A percentile compares a stretch with the other conserved stretches of the same genome.
Evolutionary conservation across 352 stramenopile genomes (phyloP).

Genomic region (Globisporangium sylvaticum): DNA sequence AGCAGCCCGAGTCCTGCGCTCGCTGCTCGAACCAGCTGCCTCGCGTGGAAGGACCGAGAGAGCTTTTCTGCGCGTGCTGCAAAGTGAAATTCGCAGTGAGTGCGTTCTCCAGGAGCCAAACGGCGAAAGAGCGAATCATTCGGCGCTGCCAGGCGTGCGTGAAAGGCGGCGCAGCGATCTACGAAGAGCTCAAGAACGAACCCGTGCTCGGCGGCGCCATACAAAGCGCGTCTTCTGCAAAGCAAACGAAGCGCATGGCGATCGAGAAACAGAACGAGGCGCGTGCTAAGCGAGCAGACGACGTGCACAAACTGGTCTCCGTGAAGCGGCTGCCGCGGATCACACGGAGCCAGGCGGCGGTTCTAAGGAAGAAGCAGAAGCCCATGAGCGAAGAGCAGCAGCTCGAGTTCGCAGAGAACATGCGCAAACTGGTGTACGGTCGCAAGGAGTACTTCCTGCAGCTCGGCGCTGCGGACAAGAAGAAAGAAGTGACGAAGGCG

Average conservation of each 20-base stretch:
- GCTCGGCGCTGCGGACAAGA: not conserved
- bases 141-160: not conserved
- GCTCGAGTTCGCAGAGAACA: not conserved
- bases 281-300: not conserved
- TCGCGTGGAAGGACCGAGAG: not conserved
- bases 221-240: not conserved
- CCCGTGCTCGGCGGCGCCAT: not conserved
- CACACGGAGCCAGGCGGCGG: not conserved
- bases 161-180: not conserved
- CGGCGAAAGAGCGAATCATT: not conserved
- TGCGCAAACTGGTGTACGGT: not conserved
- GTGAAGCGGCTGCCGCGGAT: not conserved
- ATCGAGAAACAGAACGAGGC: not conserved
- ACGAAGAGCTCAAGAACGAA: not conserved
- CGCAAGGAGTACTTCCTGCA: slow-evolving; percentile 2
- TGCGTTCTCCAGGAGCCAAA: not conserved
- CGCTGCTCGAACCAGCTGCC: not conserved
- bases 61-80: not conserved
- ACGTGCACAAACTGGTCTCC: not conserved
- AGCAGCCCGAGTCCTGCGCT: not conserved
- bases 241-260: not conserved
- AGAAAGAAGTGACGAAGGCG: not conserved
- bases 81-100: not conserved
- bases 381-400: not conserved
- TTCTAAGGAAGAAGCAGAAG: not conserved